Conservation (phyloP, 2,329 filamentous ascomycete species). For the Sporothrix variecibatus region DNA sequence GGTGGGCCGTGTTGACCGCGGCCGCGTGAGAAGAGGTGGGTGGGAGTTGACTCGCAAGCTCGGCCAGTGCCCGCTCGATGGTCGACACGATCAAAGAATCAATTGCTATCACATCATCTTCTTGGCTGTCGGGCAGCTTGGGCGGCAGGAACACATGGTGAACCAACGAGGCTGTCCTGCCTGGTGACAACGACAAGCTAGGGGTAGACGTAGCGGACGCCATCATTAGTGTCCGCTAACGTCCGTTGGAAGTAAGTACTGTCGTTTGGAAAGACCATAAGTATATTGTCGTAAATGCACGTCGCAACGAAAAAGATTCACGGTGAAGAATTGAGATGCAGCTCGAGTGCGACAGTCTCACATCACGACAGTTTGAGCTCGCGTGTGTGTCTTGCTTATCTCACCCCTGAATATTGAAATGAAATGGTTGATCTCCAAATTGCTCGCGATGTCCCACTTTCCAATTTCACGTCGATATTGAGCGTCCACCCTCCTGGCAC, state of each 20-base stretch:
- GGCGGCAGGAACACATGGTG: slow-evolving; percentile 21
- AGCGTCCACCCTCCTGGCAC: neutral
- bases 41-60: neutral
- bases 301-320: too few relatives aligned
- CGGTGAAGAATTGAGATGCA: too few relatives aligned
- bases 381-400: neutral
- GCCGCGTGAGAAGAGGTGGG: neutral
- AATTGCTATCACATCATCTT: neutral
- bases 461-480: neutral
- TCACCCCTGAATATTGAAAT: neutral
- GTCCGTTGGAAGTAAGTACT: too few relatives aligned
- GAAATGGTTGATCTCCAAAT: neutral
- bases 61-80: neutral
- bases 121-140: neutral
- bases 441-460: neutral
- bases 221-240: neutral
- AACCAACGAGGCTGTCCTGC: neutral
- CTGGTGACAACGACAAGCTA: neutral
- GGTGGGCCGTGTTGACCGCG: neutral
- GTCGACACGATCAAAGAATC: neutral
- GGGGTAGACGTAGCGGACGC: neutral
- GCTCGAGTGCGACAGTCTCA: too few relatives aligned
- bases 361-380: too few relatives aligned
- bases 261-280: too few relatives aligned
- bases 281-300: too few relatives aligned